phyloP scores from a whole-genome alignment of 2,329 filamentous ascomycete species.

The Calycina herbarum region DNA sequence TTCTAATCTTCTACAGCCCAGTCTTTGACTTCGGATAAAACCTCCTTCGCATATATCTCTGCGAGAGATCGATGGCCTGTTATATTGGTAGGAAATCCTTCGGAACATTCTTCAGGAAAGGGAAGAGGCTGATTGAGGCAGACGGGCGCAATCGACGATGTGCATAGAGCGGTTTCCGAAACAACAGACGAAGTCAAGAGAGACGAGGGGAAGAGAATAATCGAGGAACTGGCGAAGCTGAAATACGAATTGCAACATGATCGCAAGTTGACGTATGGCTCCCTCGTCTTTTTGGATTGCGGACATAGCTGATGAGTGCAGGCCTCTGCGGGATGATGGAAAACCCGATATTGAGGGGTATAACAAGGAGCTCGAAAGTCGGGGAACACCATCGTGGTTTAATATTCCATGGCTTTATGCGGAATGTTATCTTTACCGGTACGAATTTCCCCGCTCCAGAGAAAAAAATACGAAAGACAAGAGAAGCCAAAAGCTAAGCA shows the following conservation, averaged over 20 bases:
- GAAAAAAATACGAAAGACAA: too few species aligned
- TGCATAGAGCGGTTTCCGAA: conserved; percentile 72
- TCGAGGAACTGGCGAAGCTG: conserved; percentile 74
- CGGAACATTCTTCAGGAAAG: neutral
- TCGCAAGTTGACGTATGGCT: conserved; percentile 69
- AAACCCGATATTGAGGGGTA: conserved; percentile 67
- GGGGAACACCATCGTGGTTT: conserved; percentile 78
- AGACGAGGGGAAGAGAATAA: conserved; percentile 82
- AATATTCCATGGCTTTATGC: conserved; percentile 83
- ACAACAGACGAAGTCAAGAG: conserved; percentile 58
- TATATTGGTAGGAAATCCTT: conserved; percentile 65
- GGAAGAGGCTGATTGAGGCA: conserved; percentile 41
- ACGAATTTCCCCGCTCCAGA: neutral
- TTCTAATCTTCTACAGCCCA: neutral
- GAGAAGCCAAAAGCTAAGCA: conserved; percentile 9
- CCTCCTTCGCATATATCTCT: conserved; percentile 83
- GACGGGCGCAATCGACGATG: conserved; percentile 92
- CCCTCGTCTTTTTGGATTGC: neutral
- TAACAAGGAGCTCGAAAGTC: conserved; percentile 78
- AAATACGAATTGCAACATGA: conserved; percentile 97
- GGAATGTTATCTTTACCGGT: conserved; percentile 91
- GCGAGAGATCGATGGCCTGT: conserved; percentile 89
- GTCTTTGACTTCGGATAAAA: conserved; percentile 69
- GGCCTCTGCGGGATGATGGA: conserved; percentile 38
- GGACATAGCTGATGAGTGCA: conserved; percentile 58